phyloP scores from a whole-genome alignment of 1,139 yeast genomes.

The Protomyces inundatus region DNA sequence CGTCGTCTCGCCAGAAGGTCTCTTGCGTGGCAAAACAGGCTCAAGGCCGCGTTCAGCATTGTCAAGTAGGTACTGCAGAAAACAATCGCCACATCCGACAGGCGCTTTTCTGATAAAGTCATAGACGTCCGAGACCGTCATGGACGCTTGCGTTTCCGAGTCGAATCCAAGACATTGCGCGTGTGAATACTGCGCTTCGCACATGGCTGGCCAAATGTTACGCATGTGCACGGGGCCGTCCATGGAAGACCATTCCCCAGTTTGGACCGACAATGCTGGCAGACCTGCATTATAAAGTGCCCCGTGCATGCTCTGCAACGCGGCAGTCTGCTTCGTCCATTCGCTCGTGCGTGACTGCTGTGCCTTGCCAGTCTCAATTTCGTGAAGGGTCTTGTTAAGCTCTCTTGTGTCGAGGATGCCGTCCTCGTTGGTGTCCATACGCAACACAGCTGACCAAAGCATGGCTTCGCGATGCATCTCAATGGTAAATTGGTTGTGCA shows the following conservation, averaged over 20 bases:
- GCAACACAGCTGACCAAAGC: neutral
- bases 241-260: neutral
- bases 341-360: neutral
- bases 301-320: neutral
- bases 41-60: neutral
- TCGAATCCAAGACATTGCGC: neutral
- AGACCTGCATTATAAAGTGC: neutral
- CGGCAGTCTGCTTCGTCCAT: neutral
- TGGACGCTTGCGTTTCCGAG: neutral
- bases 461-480: slow-evolving; percentile 17
- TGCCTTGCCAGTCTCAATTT: neutral
- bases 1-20: neutral
- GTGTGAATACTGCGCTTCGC: neutral
- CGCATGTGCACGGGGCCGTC: neutral
- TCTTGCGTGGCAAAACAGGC: neutral
- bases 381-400: neutral
- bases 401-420: neutral
- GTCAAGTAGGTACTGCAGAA: neutral
- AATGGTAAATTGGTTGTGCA: slow-evolving; percentile 1
- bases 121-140: neutral
- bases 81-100: slow-evolving; percentile 6
- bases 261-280: neutral
- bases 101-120: neutral
- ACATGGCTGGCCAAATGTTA: neutral
- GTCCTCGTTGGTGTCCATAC: neutral